Evolutionary conservation across 306 rosid genomes (phyloP).

Genomic region (Castanea crenata): DNA sequence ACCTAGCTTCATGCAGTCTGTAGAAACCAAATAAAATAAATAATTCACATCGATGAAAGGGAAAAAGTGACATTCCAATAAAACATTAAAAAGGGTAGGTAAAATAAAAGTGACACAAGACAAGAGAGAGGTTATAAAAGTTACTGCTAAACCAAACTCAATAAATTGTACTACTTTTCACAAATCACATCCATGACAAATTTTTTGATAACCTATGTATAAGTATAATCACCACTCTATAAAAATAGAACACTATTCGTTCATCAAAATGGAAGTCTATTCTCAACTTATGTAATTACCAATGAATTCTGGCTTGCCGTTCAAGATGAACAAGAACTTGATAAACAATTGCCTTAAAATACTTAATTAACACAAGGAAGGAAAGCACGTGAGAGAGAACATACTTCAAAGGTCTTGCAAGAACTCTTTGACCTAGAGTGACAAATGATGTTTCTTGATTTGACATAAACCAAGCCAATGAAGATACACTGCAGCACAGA

Average conservation of each 20-base stretch:
- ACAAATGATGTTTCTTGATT: constrained; percentile 98
- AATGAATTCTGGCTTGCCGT: constrained; percentile 12
- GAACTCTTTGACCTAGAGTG: constrained; percentile 95
- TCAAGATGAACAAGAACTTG: constrained; percentile 10
- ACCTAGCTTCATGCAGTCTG: not conserved
- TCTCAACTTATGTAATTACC: not conserved
- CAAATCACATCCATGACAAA: not conserved
- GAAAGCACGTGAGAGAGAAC: constrained; percentile 32
- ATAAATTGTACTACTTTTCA: not conserved
- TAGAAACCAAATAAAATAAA: not conserved
- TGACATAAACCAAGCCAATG: constrained; percentile 99
- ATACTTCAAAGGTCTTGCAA: constrained; percentile 95
- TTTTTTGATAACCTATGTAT: not conserved
- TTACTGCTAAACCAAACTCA: not conserved
- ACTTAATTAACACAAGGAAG: not conserved
- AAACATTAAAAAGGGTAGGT: not conserved
- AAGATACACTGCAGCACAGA: constrained; percentile 75
- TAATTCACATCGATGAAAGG: not conserved
- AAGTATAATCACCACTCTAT: not conserved
- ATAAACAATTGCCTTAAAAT: constrained; percentile 6
- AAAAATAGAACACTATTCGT: not conserved
- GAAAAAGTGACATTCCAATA: not conserved
- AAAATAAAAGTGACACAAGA: not conserved
- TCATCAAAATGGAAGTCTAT: not conserved
- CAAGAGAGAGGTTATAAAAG: not conserved